Percentiles rank a stretch among this genome's conserved stretches.
phyloP scores from a whole-genome alignment of 306 rosid species.

The Echinosophora koreensis region DNA sequence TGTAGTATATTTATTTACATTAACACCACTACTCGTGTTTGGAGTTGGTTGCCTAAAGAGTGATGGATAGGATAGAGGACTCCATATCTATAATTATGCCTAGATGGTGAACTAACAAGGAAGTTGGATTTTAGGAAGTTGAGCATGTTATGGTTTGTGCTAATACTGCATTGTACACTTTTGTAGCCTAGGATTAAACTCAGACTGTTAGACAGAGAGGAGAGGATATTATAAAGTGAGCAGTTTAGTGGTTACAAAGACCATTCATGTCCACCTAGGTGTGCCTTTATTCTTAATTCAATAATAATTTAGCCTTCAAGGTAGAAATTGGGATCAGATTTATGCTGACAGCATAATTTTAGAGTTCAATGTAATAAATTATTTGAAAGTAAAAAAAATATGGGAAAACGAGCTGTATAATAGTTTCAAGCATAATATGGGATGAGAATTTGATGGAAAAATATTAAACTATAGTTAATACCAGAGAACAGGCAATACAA shows the following conservation, averaged over 20 bases:
- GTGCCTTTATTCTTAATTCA: background rate
- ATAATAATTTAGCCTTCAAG: background rate
- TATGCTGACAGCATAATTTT: background rate
- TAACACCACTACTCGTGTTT: background rate
- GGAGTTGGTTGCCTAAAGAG: background rate
- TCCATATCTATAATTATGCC: background rate
- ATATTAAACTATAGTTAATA: background rate
- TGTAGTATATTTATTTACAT: background rate
- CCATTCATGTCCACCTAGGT: background rate
- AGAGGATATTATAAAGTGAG: background rate
- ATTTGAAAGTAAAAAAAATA: background rate
- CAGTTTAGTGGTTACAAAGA: background rate
- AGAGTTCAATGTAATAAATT: background rate
- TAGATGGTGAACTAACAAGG: background rate
- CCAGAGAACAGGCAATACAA: constrained; percentile 1
- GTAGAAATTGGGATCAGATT: background rate
- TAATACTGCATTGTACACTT: background rate
- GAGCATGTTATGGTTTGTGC: background rate
- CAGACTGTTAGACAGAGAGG: background rate
- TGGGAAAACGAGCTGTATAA: background rate
- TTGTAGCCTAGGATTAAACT: background rate
- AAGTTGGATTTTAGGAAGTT: background rate
- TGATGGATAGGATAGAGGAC: background rate
- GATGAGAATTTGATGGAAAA: background rate
- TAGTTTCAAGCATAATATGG: background rate